These are phyloP conservation scores for Colletotrichum costaricense DNA, from an alignment of 2,329 filamentous ascomycete species.

Conservation along the genomic window DNA sequence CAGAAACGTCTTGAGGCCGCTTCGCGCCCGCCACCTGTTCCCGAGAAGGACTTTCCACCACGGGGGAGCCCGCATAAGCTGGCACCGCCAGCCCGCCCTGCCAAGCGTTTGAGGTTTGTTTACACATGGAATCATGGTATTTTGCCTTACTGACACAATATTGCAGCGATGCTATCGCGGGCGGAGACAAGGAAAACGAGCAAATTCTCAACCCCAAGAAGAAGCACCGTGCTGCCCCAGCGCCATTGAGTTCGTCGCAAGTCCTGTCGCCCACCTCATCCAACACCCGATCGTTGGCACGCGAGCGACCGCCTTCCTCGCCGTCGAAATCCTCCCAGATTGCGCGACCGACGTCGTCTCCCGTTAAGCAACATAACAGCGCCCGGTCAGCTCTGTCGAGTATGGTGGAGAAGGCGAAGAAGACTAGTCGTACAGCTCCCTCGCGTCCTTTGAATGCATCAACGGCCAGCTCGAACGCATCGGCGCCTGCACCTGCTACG, in stretches of 20 bases:
- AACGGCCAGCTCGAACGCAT: constrained; percentile 51
- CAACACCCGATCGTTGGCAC: constrained; percentile 77
- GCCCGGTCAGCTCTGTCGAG: constrained; percentile 58
- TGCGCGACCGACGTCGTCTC: constrained; percentile 67
- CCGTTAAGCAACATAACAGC: constrained; percentile 64
- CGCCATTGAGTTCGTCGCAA: constrained; percentile 59
- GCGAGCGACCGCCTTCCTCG: constrained; percentile 58
- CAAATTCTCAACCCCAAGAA: constrained; percentile 78
- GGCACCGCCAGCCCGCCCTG: constrained; percentile 41
- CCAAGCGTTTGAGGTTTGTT: constrained; percentile 65
- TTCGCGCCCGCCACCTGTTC: constrained; percentile 57
- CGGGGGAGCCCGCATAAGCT: constrained; percentile 51
- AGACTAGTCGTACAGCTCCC: constrained; percentile 59
- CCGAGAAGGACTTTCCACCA: constrained; percentile 59
- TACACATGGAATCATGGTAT: neutral
- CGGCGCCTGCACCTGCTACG: constrained; percentile 41
- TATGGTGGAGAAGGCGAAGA: constrained; percentile 72
- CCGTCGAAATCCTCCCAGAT: constrained; percentile 66
- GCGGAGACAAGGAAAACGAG: constrained; percentile 82
- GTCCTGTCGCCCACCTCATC: constrained; percentile 86
- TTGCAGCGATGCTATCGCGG: constrained; percentile 70
- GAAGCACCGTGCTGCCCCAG: constrained; percentile 59
- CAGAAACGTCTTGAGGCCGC: constrained; percentile 47
- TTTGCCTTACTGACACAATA: constrained; percentile 38
- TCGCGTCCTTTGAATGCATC: constrained; percentile 60